A percentile compares a stretch with the other conserved stretches of the same genome.
phyloP scores from a whole-genome alignment of 768 basidiomycete genomes.

The Suillus cothurnatus region DNA sequence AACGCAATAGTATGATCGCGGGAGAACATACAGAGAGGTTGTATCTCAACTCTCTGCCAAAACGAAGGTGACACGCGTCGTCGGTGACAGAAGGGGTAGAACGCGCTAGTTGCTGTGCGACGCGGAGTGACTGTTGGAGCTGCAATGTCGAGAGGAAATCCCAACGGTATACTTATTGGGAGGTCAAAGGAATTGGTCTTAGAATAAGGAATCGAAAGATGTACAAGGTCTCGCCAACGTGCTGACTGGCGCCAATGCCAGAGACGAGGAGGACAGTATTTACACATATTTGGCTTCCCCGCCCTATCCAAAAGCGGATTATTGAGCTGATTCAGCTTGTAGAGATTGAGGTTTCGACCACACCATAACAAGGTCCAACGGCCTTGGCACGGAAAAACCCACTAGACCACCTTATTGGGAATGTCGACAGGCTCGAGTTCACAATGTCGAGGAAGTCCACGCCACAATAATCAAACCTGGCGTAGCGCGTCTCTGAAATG shows the following conservation, averaged over 20 bases:
- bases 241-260: slow-evolving; percentile 2
- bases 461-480: background rate
- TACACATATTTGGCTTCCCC: background rate
- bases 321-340: background rate
- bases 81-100: background rate
- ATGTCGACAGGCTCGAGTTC: background rate
- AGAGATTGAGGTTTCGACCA: background rate
- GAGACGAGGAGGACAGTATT: slow-evolving; percentile 9
- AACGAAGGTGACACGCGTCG: background rate
- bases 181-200: background rate
- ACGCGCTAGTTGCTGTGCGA: background rate
- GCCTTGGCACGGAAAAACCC: too few relatives aligned
- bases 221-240: background rate
- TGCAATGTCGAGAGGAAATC: background rate
- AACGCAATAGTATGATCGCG: background rate
- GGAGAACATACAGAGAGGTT: background rate
- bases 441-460: background rate
- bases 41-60: background rate
- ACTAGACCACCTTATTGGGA: too few relatives aligned
- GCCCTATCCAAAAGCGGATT: background rate
- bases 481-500: background rate
- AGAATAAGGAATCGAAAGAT: background rate
- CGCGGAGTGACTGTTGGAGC: background rate
- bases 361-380: too few relatives aligned
- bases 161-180: background rate